Base-by-base conservation (phyloP, 495 filamentous ascomycete species). In the Lasiosphaeriaceae sp. region DNA sequence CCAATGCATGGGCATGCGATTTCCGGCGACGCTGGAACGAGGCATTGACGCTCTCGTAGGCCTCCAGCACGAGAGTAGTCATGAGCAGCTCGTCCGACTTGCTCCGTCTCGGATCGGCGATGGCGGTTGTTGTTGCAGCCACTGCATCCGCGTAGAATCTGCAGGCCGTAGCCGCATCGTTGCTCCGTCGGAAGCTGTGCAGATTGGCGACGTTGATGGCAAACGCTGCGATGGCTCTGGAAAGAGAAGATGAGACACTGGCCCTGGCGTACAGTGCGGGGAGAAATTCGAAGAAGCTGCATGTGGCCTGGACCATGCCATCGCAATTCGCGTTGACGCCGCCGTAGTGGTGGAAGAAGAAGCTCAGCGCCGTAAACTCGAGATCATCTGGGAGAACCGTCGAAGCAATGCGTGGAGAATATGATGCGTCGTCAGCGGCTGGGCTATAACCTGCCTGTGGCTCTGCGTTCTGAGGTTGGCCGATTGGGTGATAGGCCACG, bases 1-100 rank as follows among this genome's bases (percentile, higher is more conserved):
- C 46, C 11, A 24, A 48, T 24, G 46, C 21, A 48, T 48, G 46
- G 1, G 46, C 19, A 48, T 24, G 46, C 2, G 14, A 11, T 24
- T 22, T 22, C 46, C 11, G 21, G 19, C 23, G 43, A 21, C 19
- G 46, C 21, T 24, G 46, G 46, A 48, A 48, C n/a, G 19, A 24
- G 1, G 46, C 20, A 20, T 26, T 24, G 21, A 48, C 21, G 19
- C 46, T 26, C 19, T 48, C 46, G 8, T 48, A 48, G 46, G 46
- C 46, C 21, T 48, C 46, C 20, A 48, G 21, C 19, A 48, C 46
- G 19, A 48, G 19, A 26, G 46, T 48, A 14, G 46, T n/a, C 46
- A 48, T 48, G 19, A 48, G 46, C 6, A 48, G 46, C 21, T 48
- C 46, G n/a, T 48, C 46, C 9, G 46, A 48, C 46, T 22, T 48